Evolutionary conservation across 108 stramenopile genomes (phyloP), one percentile per base, ranked within the genome.

Genomic region (Cyclotella sp.): DNA sequence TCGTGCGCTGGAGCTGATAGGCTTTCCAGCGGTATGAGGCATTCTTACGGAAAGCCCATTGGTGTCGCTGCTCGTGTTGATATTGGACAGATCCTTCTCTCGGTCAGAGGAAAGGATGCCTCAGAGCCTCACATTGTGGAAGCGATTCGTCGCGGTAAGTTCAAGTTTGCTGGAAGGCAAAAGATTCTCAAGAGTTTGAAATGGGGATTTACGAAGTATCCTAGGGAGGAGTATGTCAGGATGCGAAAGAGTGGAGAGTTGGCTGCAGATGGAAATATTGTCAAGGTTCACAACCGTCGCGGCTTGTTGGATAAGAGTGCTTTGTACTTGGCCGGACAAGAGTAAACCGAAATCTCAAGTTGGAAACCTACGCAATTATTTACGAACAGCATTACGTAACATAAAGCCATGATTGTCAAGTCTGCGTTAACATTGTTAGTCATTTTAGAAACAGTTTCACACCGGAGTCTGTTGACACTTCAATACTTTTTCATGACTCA

Each of bases 1-100:
- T 97, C 96, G 54, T 99, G 99, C 87, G 99, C 99, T 88, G 99
- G 99, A 76, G 99, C 99, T 75, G 99, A 99, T 98, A 89, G 99
- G 69, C 91, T 98, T 63, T 97, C 96, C 72, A 86, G 88, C 73
- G 99, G 99, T 57, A 99, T 99, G 99, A 94, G 99, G 70, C 97
- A 98, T 92, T 97, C 98, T 57, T 99, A 99, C 93, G 99, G 99
- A 51, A 99, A 99, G 93, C 99, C 99, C 76, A 98, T 96, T 86
- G 98, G 97, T 64, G 95, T 97, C 44, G 97, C 98, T 58, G 99
- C 99, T 21, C 98, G 99, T 82, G 98, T 99, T 49, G 82, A 91
- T 72, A 99, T 99, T 81, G 99, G 99, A 64, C 98, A 99, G 89
- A 86, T 98, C 73, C 84, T 99, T 60, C 84, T 99, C 34, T 86